Conservation (phyloP, 495 filamentous ascomycete genomes). For the Penicillium subrubescens region DNA sequence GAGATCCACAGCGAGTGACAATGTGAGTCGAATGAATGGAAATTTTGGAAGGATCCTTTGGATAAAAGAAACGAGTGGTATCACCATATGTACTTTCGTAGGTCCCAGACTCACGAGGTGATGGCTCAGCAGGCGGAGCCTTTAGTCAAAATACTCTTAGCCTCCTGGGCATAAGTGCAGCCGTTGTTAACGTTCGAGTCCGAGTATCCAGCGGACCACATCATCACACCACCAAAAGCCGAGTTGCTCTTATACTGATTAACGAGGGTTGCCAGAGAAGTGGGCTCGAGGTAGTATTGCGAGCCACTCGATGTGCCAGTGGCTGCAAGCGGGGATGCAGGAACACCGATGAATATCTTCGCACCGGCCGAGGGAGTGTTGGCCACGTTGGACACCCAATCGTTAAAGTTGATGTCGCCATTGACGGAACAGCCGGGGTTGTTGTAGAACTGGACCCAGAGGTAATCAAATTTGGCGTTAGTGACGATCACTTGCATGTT, state of each 20-base stretch:
- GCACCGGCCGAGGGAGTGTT: slow-evolving; percentile 40
- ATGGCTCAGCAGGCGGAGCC: slow-evolving; percentile 13
- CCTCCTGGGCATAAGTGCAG: slow-evolving; percentile 47
- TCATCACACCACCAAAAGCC: slow-evolving; percentile 56
- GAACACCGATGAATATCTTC: slow-evolving; percentile 53
- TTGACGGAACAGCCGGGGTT: slow-evolving; percentile 36
- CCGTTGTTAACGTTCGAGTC: slow-evolving; percentile 44
- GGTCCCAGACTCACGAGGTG: not conserved
- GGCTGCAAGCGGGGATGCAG: slow-evolving; percentile 40
- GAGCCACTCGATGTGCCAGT: slow-evolving; percentile 42
- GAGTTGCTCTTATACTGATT: slow-evolving; percentile 31
- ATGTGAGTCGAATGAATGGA: not conserved
- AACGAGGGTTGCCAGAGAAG: slow-evolving; percentile 34
- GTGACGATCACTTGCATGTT: slow-evolving; percentile 48
- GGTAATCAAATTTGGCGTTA: slow-evolving; percentile 37
- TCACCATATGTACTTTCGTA: not conserved
- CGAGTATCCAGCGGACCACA: slow-evolving; percentile 55
- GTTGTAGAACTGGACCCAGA: slow-evolving; percentile 54
- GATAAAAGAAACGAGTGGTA: not conserved
- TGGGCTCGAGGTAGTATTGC: slow-evolving; percentile 46
- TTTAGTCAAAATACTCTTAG: slow-evolving; percentile 30
- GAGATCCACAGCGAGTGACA: not conserved
- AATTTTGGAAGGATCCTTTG: not conserved
- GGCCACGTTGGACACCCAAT: slow-evolving; percentile 48
- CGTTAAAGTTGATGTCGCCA: slow-evolving; percentile 37